Evolutionary conservation across 169 alveolate species (phyloP).

Genomic region (Theileria annulata): DNA sequence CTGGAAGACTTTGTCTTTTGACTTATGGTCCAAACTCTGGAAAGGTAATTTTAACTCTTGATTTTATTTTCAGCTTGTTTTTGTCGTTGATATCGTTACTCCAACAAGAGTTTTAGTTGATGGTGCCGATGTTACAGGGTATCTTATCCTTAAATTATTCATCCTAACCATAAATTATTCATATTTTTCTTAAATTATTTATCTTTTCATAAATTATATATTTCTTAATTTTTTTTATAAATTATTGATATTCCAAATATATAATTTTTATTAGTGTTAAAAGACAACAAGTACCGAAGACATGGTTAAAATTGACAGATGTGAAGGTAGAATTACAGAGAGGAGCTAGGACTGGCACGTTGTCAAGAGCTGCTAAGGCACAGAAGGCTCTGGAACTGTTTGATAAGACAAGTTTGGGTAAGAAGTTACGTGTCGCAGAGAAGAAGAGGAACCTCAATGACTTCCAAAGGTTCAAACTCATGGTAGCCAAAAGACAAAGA

Average conservation of each 20-base stretch:
- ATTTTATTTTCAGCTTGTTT: slow-evolving; percentile 76
- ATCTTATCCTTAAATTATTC: background rate
- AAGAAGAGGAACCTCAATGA: slow-evolving; percentile 80
- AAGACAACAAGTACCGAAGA: slow-evolving; percentile 87
- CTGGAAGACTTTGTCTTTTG: slow-evolving; percentile 89
- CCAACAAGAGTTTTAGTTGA: slow-evolving; percentile 86
- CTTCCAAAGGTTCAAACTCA: slow-evolving; percentile 85
- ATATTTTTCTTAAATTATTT: background rate
- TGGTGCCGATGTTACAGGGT: slow-evolving; percentile 87
- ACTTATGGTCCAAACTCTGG: slow-evolving; percentile 92
- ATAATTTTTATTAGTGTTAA: slow-evolving; percentile 67
- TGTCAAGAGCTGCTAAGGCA: slow-evolving; percentile 76
- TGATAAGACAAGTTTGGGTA: slow-evolving; percentile 81
- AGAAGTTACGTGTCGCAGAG: slow-evolving; percentile 74
- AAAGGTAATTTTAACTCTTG: slow-evolving; percentile 71
- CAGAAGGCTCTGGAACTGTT: slow-evolving; percentile 76
- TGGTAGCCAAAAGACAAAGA: slow-evolving; percentile 75
- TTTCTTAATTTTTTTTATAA: background rate
- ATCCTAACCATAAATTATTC: background rate
- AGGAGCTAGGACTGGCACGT: slow-evolving; percentile 85
- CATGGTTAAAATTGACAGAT: slow-evolving; percentile 86
- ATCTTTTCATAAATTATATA: background rate
- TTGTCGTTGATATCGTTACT: slow-evolving; percentile 86
- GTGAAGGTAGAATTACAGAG: slow-evolving; percentile 83
- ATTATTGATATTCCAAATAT: background rate